Evolutionary conservation across 352 stramenopile species (phyloP).

Genomic region (Globisporangium alternatum): DNA sequence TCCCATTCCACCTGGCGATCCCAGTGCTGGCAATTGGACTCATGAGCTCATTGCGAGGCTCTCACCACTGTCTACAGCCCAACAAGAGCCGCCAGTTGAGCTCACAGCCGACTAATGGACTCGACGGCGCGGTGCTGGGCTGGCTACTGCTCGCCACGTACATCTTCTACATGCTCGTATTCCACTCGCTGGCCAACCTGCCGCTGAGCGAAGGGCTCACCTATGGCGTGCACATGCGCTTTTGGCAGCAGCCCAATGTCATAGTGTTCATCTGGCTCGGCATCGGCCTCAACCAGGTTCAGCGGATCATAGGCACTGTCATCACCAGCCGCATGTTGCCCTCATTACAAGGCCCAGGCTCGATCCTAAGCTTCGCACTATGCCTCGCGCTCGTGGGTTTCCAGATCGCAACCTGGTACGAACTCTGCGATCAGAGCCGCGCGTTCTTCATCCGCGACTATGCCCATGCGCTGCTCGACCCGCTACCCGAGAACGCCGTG

Average conservation of each 20-base stretch:
- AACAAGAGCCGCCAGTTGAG: background rate
- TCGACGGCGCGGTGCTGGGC: conserved; percentile 10
- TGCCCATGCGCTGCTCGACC: conserved; percentile 78
- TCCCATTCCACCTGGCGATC: conserved; percentile 42
- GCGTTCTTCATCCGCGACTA: conserved; percentile 84
- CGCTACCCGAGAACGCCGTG: conserved; percentile 74
- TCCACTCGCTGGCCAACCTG: conserved; percentile 93
- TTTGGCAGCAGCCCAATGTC: conserved; percentile 94
- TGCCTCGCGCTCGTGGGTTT: conserved; percentile 25
- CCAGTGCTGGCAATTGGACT: conserved; percentile 35
- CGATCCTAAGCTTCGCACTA: background rate
- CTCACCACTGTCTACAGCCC: background rate
- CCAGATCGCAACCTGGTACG: conserved; percentile 40
- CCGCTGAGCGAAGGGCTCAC: conserved; percentile 90
- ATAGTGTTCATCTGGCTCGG: conserved; percentile 88
- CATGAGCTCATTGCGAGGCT: conserved; percentile 17
- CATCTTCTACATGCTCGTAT: conserved; percentile 92
- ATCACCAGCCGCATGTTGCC: background rate
- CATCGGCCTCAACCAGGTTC: conserved; percentile 33
- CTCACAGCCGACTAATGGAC: background rate
- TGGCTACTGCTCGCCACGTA: conserved; percentile 55
- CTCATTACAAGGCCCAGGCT: background rate
- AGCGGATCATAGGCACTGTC: conserved; percentile 9
- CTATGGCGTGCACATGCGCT: conserved; percentile 93
- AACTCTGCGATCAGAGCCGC: conserved; percentile 46